A percentile compares a stretch with the other conserved stretches of the same genome.
Conservation (phyloP, 2,329 filamentous ascomycete species). For the Ascomycota sp. region DNA sequence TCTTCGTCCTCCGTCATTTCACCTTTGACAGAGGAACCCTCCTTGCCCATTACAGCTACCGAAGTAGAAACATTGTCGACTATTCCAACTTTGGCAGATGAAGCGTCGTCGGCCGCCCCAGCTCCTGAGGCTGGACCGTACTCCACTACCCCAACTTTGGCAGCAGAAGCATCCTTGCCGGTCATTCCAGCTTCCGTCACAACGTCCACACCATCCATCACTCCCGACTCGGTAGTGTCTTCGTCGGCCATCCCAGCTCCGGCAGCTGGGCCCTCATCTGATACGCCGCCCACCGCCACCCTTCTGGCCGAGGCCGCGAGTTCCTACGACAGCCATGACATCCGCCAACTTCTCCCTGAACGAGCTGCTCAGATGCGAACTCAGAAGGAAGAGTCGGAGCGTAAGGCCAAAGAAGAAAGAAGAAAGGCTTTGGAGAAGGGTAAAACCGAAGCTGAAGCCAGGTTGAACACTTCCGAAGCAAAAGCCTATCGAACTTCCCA, state of each 20-base stretch:
- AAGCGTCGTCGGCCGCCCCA: too few species aligned
- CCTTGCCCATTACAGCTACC: too few species aligned
- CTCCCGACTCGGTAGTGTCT: too few species aligned
- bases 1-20: not conserved
- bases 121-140: too few species aligned
- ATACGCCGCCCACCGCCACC: too few species aligned
- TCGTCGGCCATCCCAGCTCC: too few species aligned
- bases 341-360: conserved; percentile 25
- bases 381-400: conserved; percentile 22
- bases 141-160: not conserved
- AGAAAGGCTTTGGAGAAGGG: conserved; percentile 26
- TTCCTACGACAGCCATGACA: conserved; percentile 7
- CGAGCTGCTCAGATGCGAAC: conserved; percentile 23
- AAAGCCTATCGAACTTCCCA: conserved; percentile 26
- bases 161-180: not conserved
- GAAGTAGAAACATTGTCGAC: too few species aligned
- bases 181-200: too few species aligned
- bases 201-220: too few species aligned
- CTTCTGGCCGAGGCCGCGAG: not conserved
- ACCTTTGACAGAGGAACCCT: too few species aligned
- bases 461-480: conserved; percentile 10
- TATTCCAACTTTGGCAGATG: too few species aligned
- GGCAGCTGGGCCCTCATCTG: too few species aligned
- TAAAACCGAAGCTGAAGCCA: conserved; percentile 18
- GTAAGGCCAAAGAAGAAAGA: conserved; percentile 27